Conservation (phyloP, 2,329 filamentous ascomycete genomes). For the Blastomyces parvus region DNA sequence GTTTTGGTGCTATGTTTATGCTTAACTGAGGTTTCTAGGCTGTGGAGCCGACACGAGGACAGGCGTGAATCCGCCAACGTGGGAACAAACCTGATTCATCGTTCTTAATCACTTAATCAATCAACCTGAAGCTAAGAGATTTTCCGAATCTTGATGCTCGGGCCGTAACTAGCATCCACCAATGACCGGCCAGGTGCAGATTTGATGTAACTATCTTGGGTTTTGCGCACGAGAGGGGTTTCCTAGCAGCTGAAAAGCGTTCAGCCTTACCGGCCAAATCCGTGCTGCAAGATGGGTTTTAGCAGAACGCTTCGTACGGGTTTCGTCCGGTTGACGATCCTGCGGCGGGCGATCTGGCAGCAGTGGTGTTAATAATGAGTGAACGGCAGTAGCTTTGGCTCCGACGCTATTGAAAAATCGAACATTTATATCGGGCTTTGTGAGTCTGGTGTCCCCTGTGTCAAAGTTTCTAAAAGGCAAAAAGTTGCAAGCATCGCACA, state of each 20-base stretch:
- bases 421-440: neutral
- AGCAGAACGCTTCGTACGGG: neutral
- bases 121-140: neutral
- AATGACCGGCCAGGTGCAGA: neutral
- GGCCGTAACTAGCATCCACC: neutral
- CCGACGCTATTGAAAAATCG: neutral
- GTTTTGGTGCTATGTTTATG: neutral
- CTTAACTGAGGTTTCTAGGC: neutral
- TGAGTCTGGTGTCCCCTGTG: neutral
- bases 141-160: neutral
- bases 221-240: neutral
- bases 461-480: neutral
- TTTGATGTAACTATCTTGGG: slow-evolving; percentile 1
- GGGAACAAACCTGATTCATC: slow-evolving; percentile 3
- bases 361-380: neutral
- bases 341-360: neutral
- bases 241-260: neutral
- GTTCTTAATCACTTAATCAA: neutral
- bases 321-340: neutral
- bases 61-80: neutral
- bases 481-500: neutral
- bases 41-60: neutral
- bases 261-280: slow-evolving; percentile 5
- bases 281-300: neutral
- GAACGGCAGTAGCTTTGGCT: neutral